Evolutionary conservation across 768 basidiomycete species (phyloP).

Genomic region (Leucocoprinus birnbaumii): DNA sequence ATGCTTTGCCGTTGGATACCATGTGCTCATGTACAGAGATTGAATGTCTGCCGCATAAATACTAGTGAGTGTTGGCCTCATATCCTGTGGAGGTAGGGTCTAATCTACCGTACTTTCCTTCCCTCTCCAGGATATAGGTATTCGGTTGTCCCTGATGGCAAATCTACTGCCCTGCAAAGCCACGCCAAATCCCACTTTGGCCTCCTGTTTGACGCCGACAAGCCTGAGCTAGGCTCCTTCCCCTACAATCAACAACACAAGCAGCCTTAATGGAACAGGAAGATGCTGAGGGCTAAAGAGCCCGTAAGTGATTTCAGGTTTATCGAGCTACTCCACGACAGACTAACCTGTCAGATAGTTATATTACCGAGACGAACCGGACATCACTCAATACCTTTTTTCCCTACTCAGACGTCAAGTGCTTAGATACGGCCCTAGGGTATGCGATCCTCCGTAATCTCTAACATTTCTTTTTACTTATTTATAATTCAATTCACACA

Average conservation of each 20-base stretch:
- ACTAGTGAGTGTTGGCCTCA: slow-evolving; percentile 41
- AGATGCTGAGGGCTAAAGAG: slow-evolving; percentile 72
- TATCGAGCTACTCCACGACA: neutral
- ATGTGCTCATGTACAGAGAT: slow-evolving; percentile 69
- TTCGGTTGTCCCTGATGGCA: slow-evolving; percentile 84
- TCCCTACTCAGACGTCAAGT: slow-evolving; percentile 60
- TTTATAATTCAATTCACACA: slow-evolving; percentile 60
- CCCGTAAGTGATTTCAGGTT: slow-evolving; percentile 41
- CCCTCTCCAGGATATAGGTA: slow-evolving; percentile 62
- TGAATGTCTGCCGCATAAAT: slow-evolving; percentile 54
- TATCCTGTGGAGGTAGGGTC: neutral
- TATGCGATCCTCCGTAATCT: slow-evolving; percentile 28
- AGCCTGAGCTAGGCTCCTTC: slow-evolving; percentile 68
- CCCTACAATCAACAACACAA: slow-evolving; percentile 54
- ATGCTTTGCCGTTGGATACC: slow-evolving; percentile 36
- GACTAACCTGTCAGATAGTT: slow-evolving; percentile 34
- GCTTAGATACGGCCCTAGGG: slow-evolving; percentile 87
- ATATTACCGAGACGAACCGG: slow-evolving; percentile 72
- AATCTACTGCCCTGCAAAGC: slow-evolving; percentile 48
- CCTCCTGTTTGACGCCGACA: slow-evolving; percentile 68
- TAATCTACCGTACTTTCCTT: neutral
- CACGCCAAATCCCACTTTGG: slow-evolving; percentile 54
- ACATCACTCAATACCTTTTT: slow-evolving; percentile 66
- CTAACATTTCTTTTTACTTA: neutral
- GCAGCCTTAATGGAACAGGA: slow-evolving; percentile 51